Evolutionary conservation across 257 asterid species (phyloP).

Genomic region (Linderniella brevidens): DNA sequence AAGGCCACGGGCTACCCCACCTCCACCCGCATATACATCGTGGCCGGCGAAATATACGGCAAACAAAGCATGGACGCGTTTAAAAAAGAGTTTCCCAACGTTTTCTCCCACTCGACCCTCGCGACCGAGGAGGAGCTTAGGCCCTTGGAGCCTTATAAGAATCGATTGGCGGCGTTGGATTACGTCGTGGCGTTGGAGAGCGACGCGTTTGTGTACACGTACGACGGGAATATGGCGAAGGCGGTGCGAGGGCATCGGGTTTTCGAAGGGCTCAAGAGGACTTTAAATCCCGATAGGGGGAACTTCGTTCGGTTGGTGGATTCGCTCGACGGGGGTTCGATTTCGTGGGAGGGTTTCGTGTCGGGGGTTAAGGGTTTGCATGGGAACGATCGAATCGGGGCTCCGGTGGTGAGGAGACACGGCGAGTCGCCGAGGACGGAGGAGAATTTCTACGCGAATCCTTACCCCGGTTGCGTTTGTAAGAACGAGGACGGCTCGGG

Average conservation of each 20-base stretch:
- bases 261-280: slow-evolving; percentile 71
- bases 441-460: slow-evolving; percentile 91
- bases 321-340: slow-evolving; percentile 26
- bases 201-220: slow-evolving; percentile 72
- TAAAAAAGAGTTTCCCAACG: slow-evolving; percentile 55
- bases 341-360: slow-evolving; percentile 51
- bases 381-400: slow-evolving; percentile 47
- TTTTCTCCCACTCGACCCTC: slow-evolving; percentile 71
- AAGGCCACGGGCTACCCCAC: slow-evolving; percentile 92
- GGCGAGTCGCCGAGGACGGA: slow-evolving; percentile 68
- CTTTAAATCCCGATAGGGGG: slow-evolving; percentile 85
- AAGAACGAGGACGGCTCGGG: slow-evolving; percentile 15
- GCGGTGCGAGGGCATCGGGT: slow-evolving; percentile 91
- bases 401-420: slow-evolving; percentile 32
- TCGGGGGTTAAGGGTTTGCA: slow-evolving; percentile 46
- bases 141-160: slow-evolving; percentile 45
- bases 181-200: slow-evolving; percentile 77
- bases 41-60: slow-evolving; percentile 89
- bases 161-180: slow-evolving; percentile 92
- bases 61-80: slow-evolving; percentile 68
- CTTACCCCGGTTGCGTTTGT: slow-evolving; percentile 83
- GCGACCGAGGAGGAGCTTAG: slow-evolving; percentile 52
- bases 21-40: slow-evolving; percentile 63
- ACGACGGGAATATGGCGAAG: slow-evolving; percentile 98
- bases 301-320: slow-evolving; percentile 55